Evolutionary conservation across 306 rosid genomes (phyloP), one percentile per base, ranked within the genome.

Genomic region (Bauhinia variegata): DNA sequence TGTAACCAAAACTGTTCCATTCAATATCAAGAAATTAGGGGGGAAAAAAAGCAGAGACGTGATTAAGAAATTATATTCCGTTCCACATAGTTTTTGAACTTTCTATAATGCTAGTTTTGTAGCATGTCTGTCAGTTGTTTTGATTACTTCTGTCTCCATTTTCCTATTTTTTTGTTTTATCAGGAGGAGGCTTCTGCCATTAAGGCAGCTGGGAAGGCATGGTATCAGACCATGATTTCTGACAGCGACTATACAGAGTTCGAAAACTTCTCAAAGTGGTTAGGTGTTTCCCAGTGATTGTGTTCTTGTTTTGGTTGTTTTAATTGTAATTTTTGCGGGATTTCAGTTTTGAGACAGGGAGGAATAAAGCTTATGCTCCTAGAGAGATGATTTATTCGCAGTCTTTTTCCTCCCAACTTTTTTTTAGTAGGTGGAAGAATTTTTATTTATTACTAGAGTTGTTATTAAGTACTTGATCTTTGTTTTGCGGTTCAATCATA

Each of bases 211-310:
- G 96, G 97, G 17, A 91, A 91, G 34, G 77, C 90, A 0, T 91
- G 95, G 92, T 89, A 82, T 41, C 78, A 85, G 33, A 89, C 95
- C 8, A 92, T 92, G 97, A 86, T 89, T 37, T 89, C 97, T 0
- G 97, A 91, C 43, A 81, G 88, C 3, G 96, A 91, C 65, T 91
- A 91, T 70, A 73, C 95, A 4, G 95, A 91, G 59, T 91, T 91
- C 0, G 97, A 91, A 5, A 75, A 73, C 72, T 91, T 91, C 60
- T 36, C 92, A 4, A 91, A 91, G 83, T 91, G 97, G 96, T 63
- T 91, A 14, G 86, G 90, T 6, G 88, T 86, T 0, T 85, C 97
- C 11, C 95, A 92, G 90, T 92, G 62, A 71, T 68, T 52, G 56
- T 63, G 61, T 64, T 63, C 51, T 77, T 59, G 63, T 70, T 63